These are phyloP conservation scores for Solanum hybrid DNA, from an alignment of 305 asterid genomes.

Conservation along the genomic window DNA sequence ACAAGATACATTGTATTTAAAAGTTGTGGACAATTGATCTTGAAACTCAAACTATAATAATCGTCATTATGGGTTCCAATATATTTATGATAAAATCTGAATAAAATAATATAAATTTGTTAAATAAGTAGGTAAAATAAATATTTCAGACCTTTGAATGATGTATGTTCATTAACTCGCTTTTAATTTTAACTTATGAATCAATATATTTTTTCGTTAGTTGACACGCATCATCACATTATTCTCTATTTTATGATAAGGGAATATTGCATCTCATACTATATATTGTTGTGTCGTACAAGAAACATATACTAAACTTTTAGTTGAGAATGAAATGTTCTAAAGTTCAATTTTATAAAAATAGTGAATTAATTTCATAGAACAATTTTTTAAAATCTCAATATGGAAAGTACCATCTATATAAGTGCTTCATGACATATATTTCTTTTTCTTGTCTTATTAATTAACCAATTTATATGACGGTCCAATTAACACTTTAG, in stretches of 20 bases:
- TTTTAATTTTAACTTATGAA: background rate
- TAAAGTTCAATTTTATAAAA: background rate
- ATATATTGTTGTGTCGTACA: background rate
- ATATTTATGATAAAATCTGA: background rate
- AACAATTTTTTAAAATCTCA: background rate
- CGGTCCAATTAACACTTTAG: background rate
- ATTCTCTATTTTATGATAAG: background rate
- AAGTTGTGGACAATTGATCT: background rate
- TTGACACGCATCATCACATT: background rate
- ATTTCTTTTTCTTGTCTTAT: background rate
- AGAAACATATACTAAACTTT: background rate
- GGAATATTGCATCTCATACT: background rate
- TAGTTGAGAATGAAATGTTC: background rate
- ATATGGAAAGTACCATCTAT: background rate
- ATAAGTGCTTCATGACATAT: background rate
- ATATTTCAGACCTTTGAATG: too few species aligned
- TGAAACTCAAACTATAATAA: background rate
- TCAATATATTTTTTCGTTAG: background rate
- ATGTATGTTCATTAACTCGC: fast-evolving
- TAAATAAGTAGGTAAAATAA: too few species aligned
- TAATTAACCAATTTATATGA: background rate
- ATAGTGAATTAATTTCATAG: background rate
- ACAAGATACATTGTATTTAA: background rate
- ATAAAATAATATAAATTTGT: too few species aligned
- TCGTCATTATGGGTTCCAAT: background rate